phyloP scores from a whole-genome alignment of 2,329 filamentous ascomycete species.

The Calonectria henricotiae region DNA sequence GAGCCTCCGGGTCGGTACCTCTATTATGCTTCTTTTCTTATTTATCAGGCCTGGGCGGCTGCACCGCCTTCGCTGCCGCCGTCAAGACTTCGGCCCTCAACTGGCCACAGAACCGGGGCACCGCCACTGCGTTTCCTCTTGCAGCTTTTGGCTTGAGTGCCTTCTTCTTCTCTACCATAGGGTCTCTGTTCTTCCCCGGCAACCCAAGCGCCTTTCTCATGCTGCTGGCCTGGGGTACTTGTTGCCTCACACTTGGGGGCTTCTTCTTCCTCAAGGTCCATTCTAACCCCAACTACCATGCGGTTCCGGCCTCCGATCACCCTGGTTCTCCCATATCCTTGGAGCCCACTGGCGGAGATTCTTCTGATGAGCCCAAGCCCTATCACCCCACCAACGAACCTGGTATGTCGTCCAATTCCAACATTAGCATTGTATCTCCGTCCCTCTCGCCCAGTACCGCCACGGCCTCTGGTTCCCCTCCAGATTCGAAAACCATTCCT shows the following conservation, averaged over 20 bases:
- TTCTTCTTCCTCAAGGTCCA: constrained; percentile 90
- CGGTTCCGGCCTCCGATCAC: constrained; percentile 63
- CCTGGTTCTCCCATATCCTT: constrained; percentile 45
- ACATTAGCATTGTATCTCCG: constrained; percentile 54
- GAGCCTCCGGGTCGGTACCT: constrained; percentile 73
- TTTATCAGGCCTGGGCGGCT: constrained; percentile 89
- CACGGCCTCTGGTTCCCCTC: constrained; percentile 32
- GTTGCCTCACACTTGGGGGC: constrained; percentile 80
- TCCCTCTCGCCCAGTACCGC: constrained; percentile 43
- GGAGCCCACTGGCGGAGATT: constrained; percentile 61
- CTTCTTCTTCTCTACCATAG: constrained; percentile 92
- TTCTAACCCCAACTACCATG: constrained; percentile 73
- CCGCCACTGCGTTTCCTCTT: constrained; percentile 93
- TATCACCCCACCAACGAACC: constrained; percentile 68
- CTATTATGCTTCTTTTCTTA: constrained; percentile 87
- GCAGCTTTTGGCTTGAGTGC: constrained; percentile 95
- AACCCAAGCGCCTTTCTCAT: constrained; percentile 87
- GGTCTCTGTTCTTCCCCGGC: constrained; percentile 84
- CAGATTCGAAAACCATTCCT: constrained; percentile 46
- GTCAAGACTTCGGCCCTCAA: constrained; percentile 92
- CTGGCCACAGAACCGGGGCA: constrained; percentile 92
- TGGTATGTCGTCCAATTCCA: constrained; percentile 72
- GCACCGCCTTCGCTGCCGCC: constrained; percentile 89
- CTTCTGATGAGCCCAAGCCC: constrained; percentile 62
- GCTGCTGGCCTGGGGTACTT: constrained; percentile 86